Base-by-base conservation (phyloP, 495 filamentous ascomycete genomes). In the Tuber magnatum region DNA sequence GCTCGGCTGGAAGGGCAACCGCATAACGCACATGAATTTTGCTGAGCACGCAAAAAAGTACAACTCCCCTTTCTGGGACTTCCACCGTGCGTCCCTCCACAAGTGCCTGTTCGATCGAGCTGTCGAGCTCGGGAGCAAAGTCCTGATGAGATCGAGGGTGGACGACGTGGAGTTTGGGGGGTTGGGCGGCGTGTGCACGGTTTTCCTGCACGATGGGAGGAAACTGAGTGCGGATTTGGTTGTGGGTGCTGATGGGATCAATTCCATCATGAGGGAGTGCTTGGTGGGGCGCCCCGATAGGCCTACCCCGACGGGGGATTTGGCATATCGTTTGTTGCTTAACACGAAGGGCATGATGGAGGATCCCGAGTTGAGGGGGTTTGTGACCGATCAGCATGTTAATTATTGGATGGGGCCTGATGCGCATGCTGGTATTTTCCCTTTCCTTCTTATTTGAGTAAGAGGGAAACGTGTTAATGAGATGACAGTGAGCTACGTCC, bases 351-450 rank as follows among this genome's bases (percentile, higher is more conserved):
- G 89, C 74, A 86, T 89, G 79, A 76, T 84, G n/a, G 84, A 86
- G 39, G 85, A 87, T 84, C 82, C 85, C n/a, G 83, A 86, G 71
- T 70, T 90, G 82, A 74, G 83, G 80, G 68, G 84, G 48, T 83
- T 87, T 76, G 85, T 90, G 3, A 77, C 83, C 22, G 82, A 89
- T 68, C 88, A 89, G 1, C 86, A 88, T 69, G 89, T 91, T 9
- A 88, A 90, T 73, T 91, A 90, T 76, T 92, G 90, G 90, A 77
- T 91, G 12, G 90, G 91, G 0, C 90, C 90, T 0, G 85, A 86
- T 22, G 84, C 87, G 14, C 90, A 92, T 82, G 89, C 85, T 6
- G 77, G 77, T 78, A 61, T 61, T 61, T 8, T 61, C n/a, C 51
- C 3, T 14, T 61, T 32, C 9, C n/a, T 14, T 14, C 8, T 28